These are phyloP conservation scores for Corymbia citriodora DNA, from an alignment of 441 rosid species.

Conservation along the genomic window DNA sequence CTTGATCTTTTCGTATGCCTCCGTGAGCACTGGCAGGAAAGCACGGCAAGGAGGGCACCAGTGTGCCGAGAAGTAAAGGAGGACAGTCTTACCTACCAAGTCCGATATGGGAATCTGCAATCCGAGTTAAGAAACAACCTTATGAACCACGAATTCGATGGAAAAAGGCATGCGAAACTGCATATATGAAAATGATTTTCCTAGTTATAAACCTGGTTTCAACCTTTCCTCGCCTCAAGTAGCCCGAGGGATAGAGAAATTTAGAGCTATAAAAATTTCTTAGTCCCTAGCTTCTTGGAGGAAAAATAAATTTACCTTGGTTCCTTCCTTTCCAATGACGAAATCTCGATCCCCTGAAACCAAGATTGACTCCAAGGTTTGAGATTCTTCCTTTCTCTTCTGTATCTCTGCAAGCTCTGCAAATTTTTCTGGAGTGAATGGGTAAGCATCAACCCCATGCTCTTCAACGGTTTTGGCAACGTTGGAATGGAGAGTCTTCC, in stretches of 20 bases:
- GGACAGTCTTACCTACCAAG: constrained; percentile 64
- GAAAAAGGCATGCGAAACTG: neutral
- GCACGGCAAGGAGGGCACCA: constrained; percentile 90
- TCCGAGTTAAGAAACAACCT: neutral
- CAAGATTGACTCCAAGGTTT: constrained; percentile 22
- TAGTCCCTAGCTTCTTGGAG: neutral
- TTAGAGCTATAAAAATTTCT: neutral
- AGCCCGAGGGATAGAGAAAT: neutral
- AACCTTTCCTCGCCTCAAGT: neutral
- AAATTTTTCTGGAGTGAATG: constrained; percentile 2
- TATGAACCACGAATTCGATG: neutral
- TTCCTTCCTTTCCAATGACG: constrained; percentile 57
- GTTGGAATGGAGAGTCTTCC: constrained; percentile 1
- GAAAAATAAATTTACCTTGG: constrained; percentile 29
- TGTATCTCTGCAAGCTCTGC: constrained; percentile 1
- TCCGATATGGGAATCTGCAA: constrained; percentile 56
- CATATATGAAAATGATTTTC: neutral
- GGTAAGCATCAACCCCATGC: neutral
- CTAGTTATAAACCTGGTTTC: neutral
- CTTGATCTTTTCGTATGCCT: constrained; percentile 60
- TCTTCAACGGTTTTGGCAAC: neutral
- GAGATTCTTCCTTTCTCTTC: neutral
- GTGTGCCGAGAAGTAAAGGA: constrained; percentile 79
- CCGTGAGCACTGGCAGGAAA: constrained; percentile 62
- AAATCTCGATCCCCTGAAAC: constrained; percentile 51